A percentile compares a stretch with the other conserved stretches of the same genome.
Conservation (phyloP, 2,329 filamentous ascomycete species). For the Ophiostoma australiae region DNA sequence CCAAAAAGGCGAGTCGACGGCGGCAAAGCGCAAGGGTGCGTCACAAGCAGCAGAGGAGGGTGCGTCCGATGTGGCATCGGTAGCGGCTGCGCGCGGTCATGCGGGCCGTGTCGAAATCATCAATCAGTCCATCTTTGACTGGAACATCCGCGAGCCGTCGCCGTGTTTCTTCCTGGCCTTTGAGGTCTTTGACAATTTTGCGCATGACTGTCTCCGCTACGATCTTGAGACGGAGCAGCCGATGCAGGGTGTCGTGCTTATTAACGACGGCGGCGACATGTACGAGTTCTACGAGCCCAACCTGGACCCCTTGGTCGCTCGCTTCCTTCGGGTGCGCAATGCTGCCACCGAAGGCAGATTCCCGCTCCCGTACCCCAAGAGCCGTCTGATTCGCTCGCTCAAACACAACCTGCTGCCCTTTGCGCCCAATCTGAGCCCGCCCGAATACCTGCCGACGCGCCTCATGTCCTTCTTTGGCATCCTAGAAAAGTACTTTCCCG, state of each 20-base stretch:
- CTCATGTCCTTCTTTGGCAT: constrained; percentile 97
- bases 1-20: neutral
- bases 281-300: constrained; percentile 84
- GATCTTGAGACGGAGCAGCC: constrained; percentile 74
- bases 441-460: constrained; percentile 91
- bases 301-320: constrained; percentile 75
- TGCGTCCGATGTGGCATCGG: constrained; percentile 13
- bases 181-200: constrained; percentile 98
- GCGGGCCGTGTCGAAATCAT: constrained; percentile 85
- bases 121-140: constrained; percentile 92
- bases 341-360: constrained; percentile 64
- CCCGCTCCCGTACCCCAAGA: constrained; percentile 55
- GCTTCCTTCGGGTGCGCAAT: constrained; percentile 80
- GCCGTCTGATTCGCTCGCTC: constrained; percentile 55
- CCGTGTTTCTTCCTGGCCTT: constrained; percentile 97
- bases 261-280: constrained; percentile 81
- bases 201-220: constrained; percentile 91
- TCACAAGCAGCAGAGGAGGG: neutral
- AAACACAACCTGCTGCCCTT: constrained; percentile 58
- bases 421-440: constrained; percentile 66
- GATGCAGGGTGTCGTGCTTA: constrained; percentile 81
- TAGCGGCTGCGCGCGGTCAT: constrained; percentile 63
- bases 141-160: constrained; percentile 78
- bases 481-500: constrained; percentile 80
- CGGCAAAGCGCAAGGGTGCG: constrained; percentile 21